phyloP scores from a whole-genome alignment of 1,284 basidiomycete species.

The Ustilago cynodontis region DNA sequence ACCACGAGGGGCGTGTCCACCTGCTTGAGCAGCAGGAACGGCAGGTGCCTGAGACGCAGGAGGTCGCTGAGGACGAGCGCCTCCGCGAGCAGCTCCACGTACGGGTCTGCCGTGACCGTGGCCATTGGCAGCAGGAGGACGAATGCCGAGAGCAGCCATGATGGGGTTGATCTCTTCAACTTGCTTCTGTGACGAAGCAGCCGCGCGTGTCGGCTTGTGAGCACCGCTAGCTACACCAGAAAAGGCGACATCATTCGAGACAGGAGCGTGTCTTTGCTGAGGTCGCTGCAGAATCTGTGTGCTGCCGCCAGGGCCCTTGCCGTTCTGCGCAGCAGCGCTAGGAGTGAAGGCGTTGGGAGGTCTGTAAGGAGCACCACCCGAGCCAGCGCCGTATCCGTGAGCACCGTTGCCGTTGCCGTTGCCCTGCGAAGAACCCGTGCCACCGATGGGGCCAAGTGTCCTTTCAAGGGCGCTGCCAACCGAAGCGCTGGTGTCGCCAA shows the following conservation, averaged over 20 bases:
- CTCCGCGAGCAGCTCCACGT: constrained; percentile 31
- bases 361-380: constrained; percentile 28
- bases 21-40: constrained; percentile 15
- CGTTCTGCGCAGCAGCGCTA: constrained; percentile 28
- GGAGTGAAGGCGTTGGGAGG: constrained; percentile 52
- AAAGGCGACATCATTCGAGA: constrained; percentile 49
- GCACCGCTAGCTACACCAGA: constrained; percentile 51
- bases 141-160: constrained; percentile 53
- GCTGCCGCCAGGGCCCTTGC: constrained; percentile 23
- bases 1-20: constrained; percentile 21
- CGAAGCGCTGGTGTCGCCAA: constrained; percentile 42
- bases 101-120: constrained; percentile 18
- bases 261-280: constrained; percentile 40
- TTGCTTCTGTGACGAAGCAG: constrained; percentile 18
- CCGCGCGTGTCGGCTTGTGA: constrained; percentile 38
- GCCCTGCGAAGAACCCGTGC: constrained; percentile 30
- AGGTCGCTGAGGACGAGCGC: constrained; percentile 28
- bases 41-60: constrained; percentile 18
- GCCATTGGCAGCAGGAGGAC: constrained; percentile 23
- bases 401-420: constrained; percentile 34
- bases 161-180: constrained; percentile 48
- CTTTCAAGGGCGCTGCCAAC: constrained; percentile 52
- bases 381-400: constrained; percentile 35
- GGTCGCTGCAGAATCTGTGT: constrained; percentile 48
- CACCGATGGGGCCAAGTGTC: constrained; percentile 52